phyloP scores from a whole-genome alignment of 176 grass and related monocot genomes.

The Bromus sterilis region DNA sequence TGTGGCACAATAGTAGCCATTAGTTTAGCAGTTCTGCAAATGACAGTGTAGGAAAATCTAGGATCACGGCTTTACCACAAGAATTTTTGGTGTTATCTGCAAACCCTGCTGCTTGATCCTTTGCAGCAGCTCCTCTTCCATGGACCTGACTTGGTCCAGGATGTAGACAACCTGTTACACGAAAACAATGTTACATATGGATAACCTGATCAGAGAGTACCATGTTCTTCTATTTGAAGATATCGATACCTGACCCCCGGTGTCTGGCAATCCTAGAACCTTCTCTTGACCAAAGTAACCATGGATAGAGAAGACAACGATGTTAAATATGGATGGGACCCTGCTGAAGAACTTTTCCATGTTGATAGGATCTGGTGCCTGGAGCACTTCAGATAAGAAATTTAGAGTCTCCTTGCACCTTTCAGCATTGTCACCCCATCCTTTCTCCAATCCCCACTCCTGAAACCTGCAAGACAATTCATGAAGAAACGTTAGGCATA shows the following conservation, averaged over 20 bases:
- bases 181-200: not conserved
- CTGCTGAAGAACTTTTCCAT: conserved; percentile 88
- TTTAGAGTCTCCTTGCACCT: conserved; percentile 76
- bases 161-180: conserved; percentile 83
- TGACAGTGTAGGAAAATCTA: not conserved
- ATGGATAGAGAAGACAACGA: conserved; percentile 87
- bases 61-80: conserved; percentile 63
- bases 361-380: conserved; percentile 84
- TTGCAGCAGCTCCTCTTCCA: conserved; percentile 86
- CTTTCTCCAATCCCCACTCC: conserved; percentile 96
- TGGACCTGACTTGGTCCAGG: conserved; percentile 87
- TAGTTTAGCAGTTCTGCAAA: not conserved
- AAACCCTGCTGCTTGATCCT: conserved; percentile 90
- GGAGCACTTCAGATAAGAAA: conserved; percentile 89
- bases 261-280: conserved; percentile 97
- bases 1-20: conserved; percentile 5
- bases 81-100: conserved; percentile 72
- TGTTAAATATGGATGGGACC: conserved; percentile 68
- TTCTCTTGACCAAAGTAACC: conserved; percentile 96
- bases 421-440: conserved; percentile 89
- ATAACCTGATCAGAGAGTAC: not conserved
- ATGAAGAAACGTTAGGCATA: not conserved
- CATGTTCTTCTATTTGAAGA: conserved; percentile 10
- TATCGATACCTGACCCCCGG: conserved; percentile 71
- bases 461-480: conserved; percentile 54